Evolutionary conservation across 2,329 filamentous ascomycete species (phyloP), one percentile per base, ranked within the genome.

Genomic region (Colletotrichum falcatum): DNA sequence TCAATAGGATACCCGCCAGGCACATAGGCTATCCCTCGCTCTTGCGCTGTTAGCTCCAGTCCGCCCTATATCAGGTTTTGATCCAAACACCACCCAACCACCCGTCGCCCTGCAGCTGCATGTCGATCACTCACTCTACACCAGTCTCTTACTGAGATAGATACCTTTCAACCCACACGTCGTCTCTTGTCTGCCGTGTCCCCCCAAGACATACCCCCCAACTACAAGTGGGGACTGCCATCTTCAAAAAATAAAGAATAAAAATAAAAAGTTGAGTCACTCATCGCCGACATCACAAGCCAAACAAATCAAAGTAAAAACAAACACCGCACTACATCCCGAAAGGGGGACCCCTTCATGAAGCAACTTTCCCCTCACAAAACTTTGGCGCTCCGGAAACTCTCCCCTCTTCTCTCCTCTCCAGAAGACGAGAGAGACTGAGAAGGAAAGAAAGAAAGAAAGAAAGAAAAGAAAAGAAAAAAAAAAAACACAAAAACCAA

Each of bases 61-160:
- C 33, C 26, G 28, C 33, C 26, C 30, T 56, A 35, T 37, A 37
- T 39, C 33, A 18, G 51, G 28, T 16, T 28, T 23, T 51, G 39
- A 62, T 39, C n/a, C 26, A 60, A 30, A 66, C 63, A 20, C 33
- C 39, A 42, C 66, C 63, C 56, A 66, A 53, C 62, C 66, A 56
- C 66, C 60, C 28, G 51, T n/a, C 35, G 35, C 18, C 37, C 66
- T 66, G 67, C 63, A 66, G 48, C 59, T 53, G 46, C 59, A 51
- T 28, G 67, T 70, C 67, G 58, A 67, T 67, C 62, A 66, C 48
- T 28, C 48, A 18, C 26, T 28, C 23, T 26, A n/a, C 7, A n/a
- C 44, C 23, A 30, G 12, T 64, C n/a, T 42, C 56, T 66, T 23
- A 51, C 63, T 61, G 42, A 53, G 58, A 70, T 9, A 8, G 35